Conservation (phyloP, 1,139 yeast species). For the Blastobotrys ciferrii region DNA sequence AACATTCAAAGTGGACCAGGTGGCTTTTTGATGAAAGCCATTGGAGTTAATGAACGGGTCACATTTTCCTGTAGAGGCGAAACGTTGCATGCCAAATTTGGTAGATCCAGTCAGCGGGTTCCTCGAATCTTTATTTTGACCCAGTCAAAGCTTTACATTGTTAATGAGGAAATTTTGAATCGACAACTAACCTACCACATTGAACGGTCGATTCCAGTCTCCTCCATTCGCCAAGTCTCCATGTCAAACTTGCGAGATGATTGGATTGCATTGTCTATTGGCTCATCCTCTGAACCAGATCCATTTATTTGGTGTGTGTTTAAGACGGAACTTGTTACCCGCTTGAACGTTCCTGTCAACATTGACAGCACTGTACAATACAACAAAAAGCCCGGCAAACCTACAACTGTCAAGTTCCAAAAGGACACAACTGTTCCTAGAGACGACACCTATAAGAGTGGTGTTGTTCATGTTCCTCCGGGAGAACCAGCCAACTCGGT, state of each 20-base stretch:
- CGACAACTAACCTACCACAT: slow-evolving; percentile 64
- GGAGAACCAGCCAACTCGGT: slow-evolving; percentile 75
- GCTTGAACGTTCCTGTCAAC: slow-evolving; percentile 60
- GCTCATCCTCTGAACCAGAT: slow-evolving; percentile 59
- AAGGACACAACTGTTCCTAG: slow-evolving; percentile 59
- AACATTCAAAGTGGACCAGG: slow-evolving; percentile 74
- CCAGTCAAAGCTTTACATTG: slow-evolving; percentile 55
- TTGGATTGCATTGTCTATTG: slow-evolving; percentile 79
- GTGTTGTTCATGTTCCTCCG: slow-evolving; percentile 74
- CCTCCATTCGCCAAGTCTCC: slow-evolving; percentile 60
- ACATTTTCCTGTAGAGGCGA: slow-evolving; percentile 82
- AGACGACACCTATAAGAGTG: slow-evolving; percentile 82
- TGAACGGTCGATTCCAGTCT: slow-evolving; percentile 64
- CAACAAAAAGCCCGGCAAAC: slow-evolving; percentile 83
- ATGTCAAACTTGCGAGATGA: slow-evolving; percentile 82
- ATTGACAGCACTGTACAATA: slow-evolving; percentile 76
- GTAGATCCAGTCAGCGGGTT: slow-evolving; percentile 82
- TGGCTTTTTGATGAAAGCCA: slow-evolving; percentile 55
- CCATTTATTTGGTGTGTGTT: slow-evolving; percentile 74
- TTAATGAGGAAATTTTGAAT: slow-evolving; percentile 71
- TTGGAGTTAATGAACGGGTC: slow-evolving; percentile 69
- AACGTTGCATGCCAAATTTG: slow-evolving; percentile 78
- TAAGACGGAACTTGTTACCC: slow-evolving; percentile 86
- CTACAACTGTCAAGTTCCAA: slow-evolving; percentile 69
- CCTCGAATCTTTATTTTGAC: slow-evolving; percentile 75